These are phyloP conservation scores for Spinacia oleracea DNA, from an alignment of 179 eudicot species.

Conservation along the genomic window DNA sequence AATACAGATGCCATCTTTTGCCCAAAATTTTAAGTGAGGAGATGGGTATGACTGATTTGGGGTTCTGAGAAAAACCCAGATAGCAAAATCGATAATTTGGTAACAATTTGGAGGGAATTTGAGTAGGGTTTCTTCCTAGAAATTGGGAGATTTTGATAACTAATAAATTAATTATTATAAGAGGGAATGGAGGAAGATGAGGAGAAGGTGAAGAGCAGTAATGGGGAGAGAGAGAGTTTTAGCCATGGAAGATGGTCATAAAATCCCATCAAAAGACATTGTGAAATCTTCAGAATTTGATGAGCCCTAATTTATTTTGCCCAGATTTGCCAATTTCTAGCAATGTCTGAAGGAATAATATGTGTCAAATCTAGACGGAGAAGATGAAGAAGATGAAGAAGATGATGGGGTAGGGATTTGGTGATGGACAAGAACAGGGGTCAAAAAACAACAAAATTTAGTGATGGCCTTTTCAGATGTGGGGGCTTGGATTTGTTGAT, in stretches of 20 bases:
- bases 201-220: slow-evolving; percentile 59
- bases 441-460: background rate
- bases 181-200: slow-evolving; percentile 70
- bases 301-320: background rate
- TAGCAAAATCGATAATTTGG: background rate
- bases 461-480: slow-evolving; percentile 1
- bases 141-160: background rate
- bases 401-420: background rate
- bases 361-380: background rate
- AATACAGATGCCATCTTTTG: slow-evolving; percentile 73
- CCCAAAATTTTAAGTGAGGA: background rate
- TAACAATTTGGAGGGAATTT: background rate
- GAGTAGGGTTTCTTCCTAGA: background rate
- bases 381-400: too few species aligned
- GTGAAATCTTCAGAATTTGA: background rate
- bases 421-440: background rate
- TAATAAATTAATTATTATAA: slow-evolving; percentile 40
- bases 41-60: slow-evolving; percentile 11
- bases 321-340: background rate
- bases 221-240: slow-evolving; percentile 43
- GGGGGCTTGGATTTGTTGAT: slow-evolving; percentile 12
- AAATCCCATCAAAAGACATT: slow-evolving; percentile 22
- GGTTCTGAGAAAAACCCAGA: slow-evolving; percentile 21
- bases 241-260: slow-evolving; percentile 37
- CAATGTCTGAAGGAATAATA: slow-evolving; percentile 4